These are phyloP conservation scores for Aspergillus saccharolyticus DNA, from an alignment of 495 filamentous ascomycete genomes.

Conservation along the genomic window DNA sequence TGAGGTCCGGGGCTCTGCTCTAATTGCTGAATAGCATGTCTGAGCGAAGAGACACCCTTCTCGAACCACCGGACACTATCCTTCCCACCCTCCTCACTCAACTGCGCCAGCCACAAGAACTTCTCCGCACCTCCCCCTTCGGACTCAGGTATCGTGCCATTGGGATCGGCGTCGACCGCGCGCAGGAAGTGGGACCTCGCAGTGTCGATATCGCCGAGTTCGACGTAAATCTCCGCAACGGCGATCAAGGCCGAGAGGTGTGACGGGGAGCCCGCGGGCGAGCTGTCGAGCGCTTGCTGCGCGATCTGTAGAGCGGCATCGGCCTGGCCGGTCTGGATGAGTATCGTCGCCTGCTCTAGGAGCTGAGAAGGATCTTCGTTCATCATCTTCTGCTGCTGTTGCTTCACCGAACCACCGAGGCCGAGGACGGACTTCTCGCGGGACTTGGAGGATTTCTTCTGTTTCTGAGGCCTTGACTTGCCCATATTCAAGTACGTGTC, in stretches of 20 bases:
- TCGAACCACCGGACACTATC: slow-evolving; percentile 87
- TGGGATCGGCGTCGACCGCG: slow-evolving; percentile 68
- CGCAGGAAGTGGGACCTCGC: slow-evolving; percentile 64
- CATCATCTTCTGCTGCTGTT: slow-evolving; percentile 45
- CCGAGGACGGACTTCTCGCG: slow-evolving; percentile 45
- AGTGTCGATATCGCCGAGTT: slow-evolving; percentile 70
- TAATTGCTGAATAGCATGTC: slow-evolving; percentile 56
- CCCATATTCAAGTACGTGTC: slow-evolving; percentile 32
- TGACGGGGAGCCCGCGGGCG: slow-evolving; percentile 32
- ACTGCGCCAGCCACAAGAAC: slow-evolving; percentile 91
- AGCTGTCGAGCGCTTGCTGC: slow-evolving; percentile 52
- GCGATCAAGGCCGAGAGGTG: slow-evolving; percentile 66
- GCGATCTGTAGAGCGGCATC: slow-evolving; percentile 64
- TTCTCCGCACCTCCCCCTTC: slow-evolving; percentile 85
- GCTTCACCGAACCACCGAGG: slow-evolving; percentile 40
- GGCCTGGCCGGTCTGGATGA: slow-evolving; percentile 65
- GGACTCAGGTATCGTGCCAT: slow-evolving; percentile 55
- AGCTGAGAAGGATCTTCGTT: slow-evolving; percentile 47
- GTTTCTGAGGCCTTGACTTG: slow-evolving; percentile 42
- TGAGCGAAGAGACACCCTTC: slow-evolving; percentile 66
- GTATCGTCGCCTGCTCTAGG: slow-evolving; percentile 62
- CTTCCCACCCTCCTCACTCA: slow-evolving; percentile 78
- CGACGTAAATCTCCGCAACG: slow-evolving; percentile 79
- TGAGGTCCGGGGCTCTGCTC: slow-evolving; percentile 35
- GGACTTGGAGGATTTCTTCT: slow-evolving; percentile 44